phyloP scores from a whole-genome alignment of 2,329 filamentous ascomycete species.

The Aureobasidium sp. region DNA sequence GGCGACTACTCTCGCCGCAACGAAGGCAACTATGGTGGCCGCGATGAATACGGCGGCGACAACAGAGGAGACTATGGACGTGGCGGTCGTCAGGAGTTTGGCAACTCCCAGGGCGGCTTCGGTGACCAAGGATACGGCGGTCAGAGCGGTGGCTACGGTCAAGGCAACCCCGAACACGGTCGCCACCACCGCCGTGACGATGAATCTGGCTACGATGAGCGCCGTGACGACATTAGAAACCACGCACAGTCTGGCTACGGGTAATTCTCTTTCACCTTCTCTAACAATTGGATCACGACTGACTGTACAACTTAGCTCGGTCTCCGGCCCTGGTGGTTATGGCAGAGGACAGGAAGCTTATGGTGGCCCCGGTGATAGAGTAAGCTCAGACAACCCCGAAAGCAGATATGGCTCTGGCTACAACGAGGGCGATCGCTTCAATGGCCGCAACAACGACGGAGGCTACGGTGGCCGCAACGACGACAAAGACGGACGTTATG shows the following conservation, averaged over 20 bases:
- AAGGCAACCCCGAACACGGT: conserved; percentile 16
- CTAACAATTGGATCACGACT: neutral
- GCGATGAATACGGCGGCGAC: conserved; percentile 8
- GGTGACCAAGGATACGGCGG: conserved; percentile 11
- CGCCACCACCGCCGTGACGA: conserved; percentile 12
- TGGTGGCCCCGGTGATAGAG: neutral
- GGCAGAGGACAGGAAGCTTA: conserved; percentile 8
- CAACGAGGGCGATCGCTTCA: conserved; percentile 15
- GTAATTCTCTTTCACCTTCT: neutral
- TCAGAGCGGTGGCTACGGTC: conserved; percentile 16
- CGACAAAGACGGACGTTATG: too few species aligned
- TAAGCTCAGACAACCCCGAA: neutral
- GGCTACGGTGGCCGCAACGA: too few species aligned
- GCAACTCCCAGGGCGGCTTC: conserved; percentile 10
- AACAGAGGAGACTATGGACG: conserved; percentile 16
- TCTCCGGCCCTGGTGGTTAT: conserved; percentile 8
- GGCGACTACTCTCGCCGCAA: conserved; percentile 18
- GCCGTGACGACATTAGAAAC: conserved; percentile 13
- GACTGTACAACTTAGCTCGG: neutral
- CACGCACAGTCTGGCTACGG: conserved; percentile 17
- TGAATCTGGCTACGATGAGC: conserved; percentile 13
- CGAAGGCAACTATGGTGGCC: conserved; percentile 19
- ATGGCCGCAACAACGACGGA: conserved; percentile 17
- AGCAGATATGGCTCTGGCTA: neutral
- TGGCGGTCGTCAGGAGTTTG: conserved; percentile 12